Percentiles rank a stretch among this genome's conserved stretches.
These are phyloP conservation scores for Mucor lusitanicus DNA, from an alignment of 371 early-diverging fungal genomes.

Conservation along the genomic window DNA sequence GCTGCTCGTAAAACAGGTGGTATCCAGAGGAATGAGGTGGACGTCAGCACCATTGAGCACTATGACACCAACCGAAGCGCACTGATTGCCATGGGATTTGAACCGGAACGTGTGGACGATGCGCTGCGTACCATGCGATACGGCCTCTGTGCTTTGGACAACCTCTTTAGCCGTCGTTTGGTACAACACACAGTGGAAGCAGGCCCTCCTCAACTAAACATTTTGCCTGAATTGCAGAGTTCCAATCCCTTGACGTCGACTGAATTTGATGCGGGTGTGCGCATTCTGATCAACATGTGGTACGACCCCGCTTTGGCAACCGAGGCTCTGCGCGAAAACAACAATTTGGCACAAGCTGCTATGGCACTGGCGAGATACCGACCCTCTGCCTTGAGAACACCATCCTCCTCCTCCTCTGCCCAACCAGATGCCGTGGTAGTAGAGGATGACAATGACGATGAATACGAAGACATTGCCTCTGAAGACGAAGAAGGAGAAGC, in stretches of 20 bases:
- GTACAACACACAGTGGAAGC: constrained; percentile 4
- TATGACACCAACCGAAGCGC: constrained; percentile 50
- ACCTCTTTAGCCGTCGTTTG: constrained; percentile 74
- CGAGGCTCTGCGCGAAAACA: constrained; percentile 65
- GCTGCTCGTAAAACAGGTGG: not conserved
- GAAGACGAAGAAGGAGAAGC: constrained; percentile 20
- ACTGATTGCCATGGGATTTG: constrained; percentile 77
- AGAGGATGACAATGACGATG: constrained; percentile 16
- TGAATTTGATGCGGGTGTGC: constrained; percentile 60
- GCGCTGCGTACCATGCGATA: constrained; percentile 80
- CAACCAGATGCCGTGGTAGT: constrained; percentile 1
- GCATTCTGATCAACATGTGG: constrained; percentile 79
- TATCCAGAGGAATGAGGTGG: not conserved
- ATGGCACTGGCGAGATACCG: constrained; percentile 75
- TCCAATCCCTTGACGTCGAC: constrained; percentile 4
- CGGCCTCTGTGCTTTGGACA: constrained; percentile 84
- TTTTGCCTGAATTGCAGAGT: not conserved
- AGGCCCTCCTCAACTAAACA: constrained; percentile 6
- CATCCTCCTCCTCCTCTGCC: not conserved
- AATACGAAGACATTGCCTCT: constrained; percentile 23
- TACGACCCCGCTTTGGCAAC: constrained; percentile 74
- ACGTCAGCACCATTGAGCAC: not conserved
- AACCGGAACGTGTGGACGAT: constrained; percentile 70
- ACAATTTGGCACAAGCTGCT: constrained; percentile 74
- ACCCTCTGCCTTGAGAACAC: constrained; percentile 18